Evolutionary conservation across 768 basidiomycete species (phyloP).

Genomic region (Tylopilus vinaceipallidus): DNA sequence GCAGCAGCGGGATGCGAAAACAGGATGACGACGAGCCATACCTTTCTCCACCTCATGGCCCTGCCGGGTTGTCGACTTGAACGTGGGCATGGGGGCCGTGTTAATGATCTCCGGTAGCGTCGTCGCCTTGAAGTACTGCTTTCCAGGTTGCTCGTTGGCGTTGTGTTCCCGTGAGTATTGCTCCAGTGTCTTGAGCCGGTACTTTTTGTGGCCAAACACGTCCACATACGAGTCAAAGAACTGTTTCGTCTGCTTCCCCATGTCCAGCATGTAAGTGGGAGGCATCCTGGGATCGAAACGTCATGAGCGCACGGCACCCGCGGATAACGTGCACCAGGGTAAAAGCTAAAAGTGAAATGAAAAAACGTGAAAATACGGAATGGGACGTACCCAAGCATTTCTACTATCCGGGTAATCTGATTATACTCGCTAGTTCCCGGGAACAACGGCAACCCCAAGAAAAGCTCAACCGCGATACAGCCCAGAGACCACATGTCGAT

Average conservation of each 20-base stretch:
- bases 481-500: conserved; percentile 99
- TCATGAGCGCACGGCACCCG: not conserved
- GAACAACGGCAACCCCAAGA: conserved; percentile 93
- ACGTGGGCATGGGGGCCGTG: conserved; percentile 87
- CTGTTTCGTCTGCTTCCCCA: conserved; percentile 90
- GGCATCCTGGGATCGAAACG: conserved; percentile 58
- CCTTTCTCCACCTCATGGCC: conserved; percentile 89
- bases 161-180: conserved; percentile 96
- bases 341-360: not conserved
- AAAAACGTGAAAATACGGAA: not conserved
- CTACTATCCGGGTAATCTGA: conserved; percentile 93
- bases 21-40: conserved; percentile 30
- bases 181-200: conserved; percentile 84
- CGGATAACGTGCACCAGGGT: not conserved
- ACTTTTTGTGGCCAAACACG: conserved; percentile 76
- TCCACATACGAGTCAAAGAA: conserved; percentile 88
- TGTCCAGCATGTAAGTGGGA: conserved; percentile 90
- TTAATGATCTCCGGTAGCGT: conserved; percentile 95
- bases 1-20: not conserved
- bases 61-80: conserved; percentile 71
- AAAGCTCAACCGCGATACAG: conserved; percentile 97
- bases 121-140: conserved; percentile 97
- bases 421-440: conserved; percentile 99
- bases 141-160: conserved; percentile 95
- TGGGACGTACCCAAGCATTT: conserved; percentile 89